Evolutionary conservation across 2,329 filamentous ascomycete genomes (phyloP), one percentile per base, ranked within the genome.

Genomic region (Penicillium sclerotiorum): DNA sequence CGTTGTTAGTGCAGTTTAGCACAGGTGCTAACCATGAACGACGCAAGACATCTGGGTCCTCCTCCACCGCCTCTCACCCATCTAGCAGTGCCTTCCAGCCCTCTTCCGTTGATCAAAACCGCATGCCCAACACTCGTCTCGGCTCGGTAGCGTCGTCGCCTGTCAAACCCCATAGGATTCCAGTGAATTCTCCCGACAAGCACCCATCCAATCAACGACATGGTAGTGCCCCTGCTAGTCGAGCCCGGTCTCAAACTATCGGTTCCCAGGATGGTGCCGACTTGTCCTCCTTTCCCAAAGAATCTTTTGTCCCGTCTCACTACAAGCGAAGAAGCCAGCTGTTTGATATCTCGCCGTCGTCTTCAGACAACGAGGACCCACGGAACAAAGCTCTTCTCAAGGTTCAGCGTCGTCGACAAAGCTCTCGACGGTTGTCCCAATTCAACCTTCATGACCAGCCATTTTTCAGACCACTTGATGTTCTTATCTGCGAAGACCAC

Each of bases 401-500:
- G 44, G 93, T 99, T 4, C 94, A 99, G 67, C 82, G 93, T 28
- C 87, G 93, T 8, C 85, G 94, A n/a, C 93, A 97, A 69, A 96
- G 92, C 69, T 95, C 93, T n/a, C 82, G 94, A 17, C 85, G 94
- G 42, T 82, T 97, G 65, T 99, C 94, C 0, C 91, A 95, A 63
- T 92, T 97, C 63, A 92, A 87, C 43, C 79, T 95, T 30, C 82
- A 88, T 33, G 91, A 93, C 45, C 88, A 88, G 0, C 94, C 94
- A 2, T 82, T 86, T 28, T 99, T 96, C 73, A 83, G 94, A 23
- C 91, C 94, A 2, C 74, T 99, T 44, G 94, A 99, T 70, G 88
- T 99, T 5, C 79, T 99, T 44, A 95, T 99, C 44, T 97, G 94
- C 67, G 94, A 99, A 73, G 94, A 99, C 64, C 94, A 99, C 68